Conservation (phyloP, 768 basidiomycete genomes). For the Lactarius sp. region DNA sequence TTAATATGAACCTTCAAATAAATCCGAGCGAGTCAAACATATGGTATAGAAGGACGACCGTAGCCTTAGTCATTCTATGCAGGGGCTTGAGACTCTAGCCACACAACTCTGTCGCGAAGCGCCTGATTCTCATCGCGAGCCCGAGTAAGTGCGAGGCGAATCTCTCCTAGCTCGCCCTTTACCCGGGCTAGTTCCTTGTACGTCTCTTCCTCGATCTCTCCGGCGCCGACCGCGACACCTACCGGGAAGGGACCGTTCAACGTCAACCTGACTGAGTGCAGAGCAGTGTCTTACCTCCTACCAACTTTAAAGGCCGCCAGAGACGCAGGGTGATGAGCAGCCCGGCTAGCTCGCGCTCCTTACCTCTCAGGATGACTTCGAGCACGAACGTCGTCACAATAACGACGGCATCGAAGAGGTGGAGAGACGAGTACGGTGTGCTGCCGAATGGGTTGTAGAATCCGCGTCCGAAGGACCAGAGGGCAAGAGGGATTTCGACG, state of each 20-base stretch:
- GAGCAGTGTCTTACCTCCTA: slow-evolving; percentile 41
- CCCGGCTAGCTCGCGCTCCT: slow-evolving; percentile 63
- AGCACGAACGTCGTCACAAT: slow-evolving; percentile 70
- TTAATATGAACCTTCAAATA: background rate
- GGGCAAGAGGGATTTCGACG: slow-evolving; percentile 64
- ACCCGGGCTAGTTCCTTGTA: slow-evolving; percentile 46
- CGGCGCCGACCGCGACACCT: slow-evolving; percentile 75
- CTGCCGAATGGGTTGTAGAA: slow-evolving; percentile 60
- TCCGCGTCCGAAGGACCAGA: slow-evolving; percentile 60
- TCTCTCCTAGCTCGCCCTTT: slow-evolving; percentile 44
- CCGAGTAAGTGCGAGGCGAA: slow-evolving; percentile 40
- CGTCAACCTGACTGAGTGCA: background rate
- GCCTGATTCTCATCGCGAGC: slow-evolving; percentile 50
- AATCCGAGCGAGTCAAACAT: background rate
- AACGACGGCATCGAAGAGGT: slow-evolving; percentile 67
- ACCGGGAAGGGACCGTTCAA: slow-evolving; percentile 32
- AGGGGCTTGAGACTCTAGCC: slow-evolving; percentile 7
- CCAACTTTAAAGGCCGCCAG: slow-evolving; percentile 76
- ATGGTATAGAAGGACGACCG: no score
- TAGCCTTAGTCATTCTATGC: no score
- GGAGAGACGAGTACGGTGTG: slow-evolving; percentile 54
- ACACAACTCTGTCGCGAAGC: slow-evolving; percentile 31
- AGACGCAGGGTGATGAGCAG: slow-evolving; percentile 70
- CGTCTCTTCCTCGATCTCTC: slow-evolving; percentile 58
- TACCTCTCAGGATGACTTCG: slow-evolving; percentile 63